Conservation (phyloP, 257 asterid species). For the Plectranthus barbatus region DNA sequence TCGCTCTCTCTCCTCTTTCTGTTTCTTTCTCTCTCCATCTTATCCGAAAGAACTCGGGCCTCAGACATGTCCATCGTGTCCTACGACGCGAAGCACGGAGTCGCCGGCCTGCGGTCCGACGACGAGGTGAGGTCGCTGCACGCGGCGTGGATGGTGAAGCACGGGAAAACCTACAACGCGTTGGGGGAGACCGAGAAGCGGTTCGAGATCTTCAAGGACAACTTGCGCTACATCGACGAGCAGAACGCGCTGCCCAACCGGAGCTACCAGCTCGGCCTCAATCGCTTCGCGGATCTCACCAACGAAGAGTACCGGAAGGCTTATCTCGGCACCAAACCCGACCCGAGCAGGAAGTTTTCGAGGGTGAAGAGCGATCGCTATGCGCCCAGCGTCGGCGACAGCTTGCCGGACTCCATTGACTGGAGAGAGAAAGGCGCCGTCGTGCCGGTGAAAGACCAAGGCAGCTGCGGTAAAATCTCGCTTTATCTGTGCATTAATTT, state of each 20-base stretch:
- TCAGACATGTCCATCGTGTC: constrained; percentile 58
- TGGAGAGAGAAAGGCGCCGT: constrained; percentile 80
- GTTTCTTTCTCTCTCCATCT: constrained; percentile 12
- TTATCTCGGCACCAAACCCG: constrained; percentile 39
- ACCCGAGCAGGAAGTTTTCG: constrained; percentile 23
- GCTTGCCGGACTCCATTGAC: constrained; percentile 72
- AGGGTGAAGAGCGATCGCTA: constrained; percentile 34
- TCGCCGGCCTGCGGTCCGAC: constrained; percentile 23
- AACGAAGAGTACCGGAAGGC: constrained; percentile 56
- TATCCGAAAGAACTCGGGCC: constrained; percentile 18
- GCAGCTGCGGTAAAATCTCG: constrained; percentile 53
- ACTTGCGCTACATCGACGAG: constrained; percentile 57
- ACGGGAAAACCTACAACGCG: constrained; percentile 53
- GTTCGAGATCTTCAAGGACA: constrained; percentile 66
- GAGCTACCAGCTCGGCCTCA: constrained; percentile 52
- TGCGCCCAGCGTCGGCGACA: constrained; percentile 32
- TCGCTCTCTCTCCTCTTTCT: neutral
- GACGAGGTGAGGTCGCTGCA: constrained; percentile 41
- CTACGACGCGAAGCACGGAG: constrained; percentile 28
- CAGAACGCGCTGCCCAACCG: constrained; percentile 41
- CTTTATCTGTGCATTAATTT: neutral
- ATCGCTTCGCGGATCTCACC: constrained; percentile 70
- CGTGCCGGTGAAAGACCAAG: constrained; percentile 59
- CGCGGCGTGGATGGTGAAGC: constrained; percentile 68
- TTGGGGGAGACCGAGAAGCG: constrained; percentile 60